These are phyloP conservation scores for Solanum sejunctum DNA, from an alignment of 257 asterid species.

Conservation along the genomic window DNA sequence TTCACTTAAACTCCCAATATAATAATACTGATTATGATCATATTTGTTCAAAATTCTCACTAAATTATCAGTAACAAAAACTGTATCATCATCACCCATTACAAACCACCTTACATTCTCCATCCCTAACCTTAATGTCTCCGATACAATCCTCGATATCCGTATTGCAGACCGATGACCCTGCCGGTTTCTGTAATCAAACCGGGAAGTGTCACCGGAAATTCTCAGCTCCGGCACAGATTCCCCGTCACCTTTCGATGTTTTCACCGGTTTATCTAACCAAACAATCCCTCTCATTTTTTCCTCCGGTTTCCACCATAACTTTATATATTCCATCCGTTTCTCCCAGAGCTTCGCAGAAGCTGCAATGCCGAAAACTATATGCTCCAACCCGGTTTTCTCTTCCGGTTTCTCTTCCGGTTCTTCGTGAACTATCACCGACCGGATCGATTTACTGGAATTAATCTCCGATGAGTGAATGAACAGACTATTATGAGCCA, in stretches of 20 bases:
- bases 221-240: conserved; percentile 43
- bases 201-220: conserved; percentile 51
- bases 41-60: conserved; percentile 68
- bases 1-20: conserved; percentile 79
- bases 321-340: conserved; percentile 64
- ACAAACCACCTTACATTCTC: conserved; percentile 72
- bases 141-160: conserved; percentile 72
- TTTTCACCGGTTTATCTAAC: conserved; percentile 43
- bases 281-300: conserved; percentile 66
- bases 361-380: conserved; percentile 84
- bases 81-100: conserved; percentile 91
- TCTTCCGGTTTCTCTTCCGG: neutral
- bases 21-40: conserved; percentile 69
- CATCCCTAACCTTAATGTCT: conserved; percentile 45
- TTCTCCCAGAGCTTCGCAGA: conserved; percentile 58
- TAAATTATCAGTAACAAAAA: conserved; percentile 67
- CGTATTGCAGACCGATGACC: conserved; percentile 79
- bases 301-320: conserved; percentile 59
- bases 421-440: neutral
- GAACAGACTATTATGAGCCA: neutral
- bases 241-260: conserved; percentile 8
- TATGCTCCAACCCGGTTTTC: conserved; percentile 41
- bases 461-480: neutral
- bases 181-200: conserved; percentile 41
- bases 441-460: neutral